These are phyloP conservation scores for Papilionanthe hybrid DNA, from an alignment of 116 monocot genomes.

Conservation along the genomic window DNA sequence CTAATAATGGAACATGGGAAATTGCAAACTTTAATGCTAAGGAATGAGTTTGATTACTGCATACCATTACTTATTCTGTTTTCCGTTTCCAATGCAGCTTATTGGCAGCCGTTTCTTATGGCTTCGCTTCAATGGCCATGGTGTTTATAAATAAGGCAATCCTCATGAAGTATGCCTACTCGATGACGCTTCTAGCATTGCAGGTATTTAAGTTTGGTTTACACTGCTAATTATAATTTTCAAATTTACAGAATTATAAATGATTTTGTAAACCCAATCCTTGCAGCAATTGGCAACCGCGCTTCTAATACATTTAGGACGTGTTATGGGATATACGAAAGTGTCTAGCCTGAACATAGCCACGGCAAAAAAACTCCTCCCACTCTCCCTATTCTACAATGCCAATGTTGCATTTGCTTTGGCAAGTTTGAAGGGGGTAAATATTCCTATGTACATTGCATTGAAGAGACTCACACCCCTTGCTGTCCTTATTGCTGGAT, in stretches of 20 bases:
- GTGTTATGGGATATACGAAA: slow-evolving; percentile 54
- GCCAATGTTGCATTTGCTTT: slow-evolving; percentile 98
- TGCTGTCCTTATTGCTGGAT: slow-evolving; percentile 78
- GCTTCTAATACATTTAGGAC: slow-evolving; percentile 67
- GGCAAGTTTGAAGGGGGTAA: slow-evolving; percentile 91
- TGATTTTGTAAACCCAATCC: not conserved
- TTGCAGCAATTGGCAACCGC: slow-evolving; percentile 79
- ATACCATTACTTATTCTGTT: slow-evolving; percentile 18
- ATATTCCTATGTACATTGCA: slow-evolving; percentile 99
- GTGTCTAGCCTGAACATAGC: slow-evolving; percentile 39
- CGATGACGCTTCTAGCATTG: slow-evolving; percentile 86
- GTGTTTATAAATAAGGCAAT: slow-evolving; percentile 98
- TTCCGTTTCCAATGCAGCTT: slow-evolving; percentile 44
- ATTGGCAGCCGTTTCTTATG: slow-evolving; percentile 78
- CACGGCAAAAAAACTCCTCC: slow-evolving; percentile 91
- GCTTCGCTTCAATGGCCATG: slow-evolving; percentile 93
- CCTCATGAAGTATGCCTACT: slow-evolving; percentile 88
- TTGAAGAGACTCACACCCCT: slow-evolving; percentile 95
- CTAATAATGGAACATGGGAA: not conserved
- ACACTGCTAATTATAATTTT: not conserved
- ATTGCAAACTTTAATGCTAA: not conserved
- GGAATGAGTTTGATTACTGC: not conserved
- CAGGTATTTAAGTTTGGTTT: slow-evolving; percentile 48
- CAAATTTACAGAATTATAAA: not conserved
- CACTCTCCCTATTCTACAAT: slow-evolving; percentile 89